These are phyloP conservation scores for Bryoerythrophyllum caledonicum DNA, from an alignment of 225 moss, liverwort and hornwort genomes.

Conservation along the genomic window DNA sequence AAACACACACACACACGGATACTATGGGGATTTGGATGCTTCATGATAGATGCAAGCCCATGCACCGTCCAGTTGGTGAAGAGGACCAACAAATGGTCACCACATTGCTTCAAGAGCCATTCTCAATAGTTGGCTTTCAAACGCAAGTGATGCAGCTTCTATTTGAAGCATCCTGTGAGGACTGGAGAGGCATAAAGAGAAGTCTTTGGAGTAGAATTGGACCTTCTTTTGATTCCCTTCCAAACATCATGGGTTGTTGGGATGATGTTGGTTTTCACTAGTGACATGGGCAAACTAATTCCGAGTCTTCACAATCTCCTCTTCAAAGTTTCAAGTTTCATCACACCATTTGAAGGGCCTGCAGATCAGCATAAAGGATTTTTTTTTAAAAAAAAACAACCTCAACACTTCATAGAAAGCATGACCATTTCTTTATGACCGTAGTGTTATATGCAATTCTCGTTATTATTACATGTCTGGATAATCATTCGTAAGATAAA, in stretches of 20 bases:
- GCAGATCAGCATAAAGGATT: not conserved
- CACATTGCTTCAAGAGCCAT: conserved; percentile 17
- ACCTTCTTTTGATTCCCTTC: not conserved
- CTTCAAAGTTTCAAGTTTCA: not conserved
- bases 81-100: not conserved
- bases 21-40: no score
- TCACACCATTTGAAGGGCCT: not conserved
- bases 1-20: no score
- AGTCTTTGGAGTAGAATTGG: no score
- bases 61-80: conserved; percentile 24
- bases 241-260: not conserved
- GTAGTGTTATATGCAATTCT: no score
- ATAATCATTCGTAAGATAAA: not conserved
- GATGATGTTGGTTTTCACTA: not conserved
- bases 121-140: not conserved
- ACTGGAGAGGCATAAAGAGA: no score
- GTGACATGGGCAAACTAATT: not conserved
- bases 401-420: no score
- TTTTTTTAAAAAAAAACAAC: no score
- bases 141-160: not conserved
- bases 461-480: no score
- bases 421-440: no score
- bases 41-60: not conserved
- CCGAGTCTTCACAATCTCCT: not conserved
- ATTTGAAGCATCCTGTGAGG: not conserved